A percentile compares a stretch with the other conserved stretches of the same genome.
Evolutionary conservation across 2,329 filamentous ascomycete species (phyloP).

Genomic region (Apiospora pterosperma): DNA sequence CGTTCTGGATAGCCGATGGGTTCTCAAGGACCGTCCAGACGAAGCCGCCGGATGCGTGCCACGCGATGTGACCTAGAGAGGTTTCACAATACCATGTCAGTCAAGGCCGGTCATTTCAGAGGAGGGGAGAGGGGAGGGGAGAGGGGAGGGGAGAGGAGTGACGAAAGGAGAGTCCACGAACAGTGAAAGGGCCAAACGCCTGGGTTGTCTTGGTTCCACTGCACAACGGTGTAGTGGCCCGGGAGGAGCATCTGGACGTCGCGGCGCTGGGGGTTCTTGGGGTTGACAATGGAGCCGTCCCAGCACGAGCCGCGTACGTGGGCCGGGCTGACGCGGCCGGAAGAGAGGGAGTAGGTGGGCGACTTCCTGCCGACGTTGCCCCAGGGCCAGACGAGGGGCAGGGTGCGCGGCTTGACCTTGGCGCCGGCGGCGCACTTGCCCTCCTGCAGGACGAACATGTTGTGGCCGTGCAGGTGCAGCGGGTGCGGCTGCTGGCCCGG

Average conservation of each 20-base stretch:
- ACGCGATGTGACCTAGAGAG: constrained; percentile 24
- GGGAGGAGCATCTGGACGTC: constrained; percentile 32
- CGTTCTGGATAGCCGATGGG: constrained; percentile 19
- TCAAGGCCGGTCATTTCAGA: no score
- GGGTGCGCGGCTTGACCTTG: neutral
- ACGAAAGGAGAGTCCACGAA: constrained; percentile 4
- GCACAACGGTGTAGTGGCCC: constrained; percentile 29
- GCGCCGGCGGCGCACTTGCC: constrained; percentile 14
- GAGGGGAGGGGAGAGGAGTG: neutral
- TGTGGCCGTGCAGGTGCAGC: constrained; percentile 48
- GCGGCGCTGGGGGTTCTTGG: constrained; percentile 32
- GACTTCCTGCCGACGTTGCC: neutral
- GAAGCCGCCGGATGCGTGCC: constrained; percentile 34
- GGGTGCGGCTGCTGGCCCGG: constrained; percentile 32
- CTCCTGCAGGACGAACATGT: constrained; percentile 41
- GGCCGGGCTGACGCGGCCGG: neutral
- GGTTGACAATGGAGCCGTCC: constrained; percentile 21
- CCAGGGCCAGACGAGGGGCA: no score
- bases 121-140: neutral
- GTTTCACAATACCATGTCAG: neutral
- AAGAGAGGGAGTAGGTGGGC: neutral
- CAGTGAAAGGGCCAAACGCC: constrained; percentile 30
- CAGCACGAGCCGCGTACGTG: constrained; percentile 11
- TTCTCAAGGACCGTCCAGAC: constrained; percentile 33
- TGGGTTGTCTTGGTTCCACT: constrained; percentile 32